Evolutionary conservation across 2,329 filamentous ascomycete genomes (phyloP), one percentile per base, ranked within the genome.

Genomic region (Pleoardoris graminearum): DNA sequence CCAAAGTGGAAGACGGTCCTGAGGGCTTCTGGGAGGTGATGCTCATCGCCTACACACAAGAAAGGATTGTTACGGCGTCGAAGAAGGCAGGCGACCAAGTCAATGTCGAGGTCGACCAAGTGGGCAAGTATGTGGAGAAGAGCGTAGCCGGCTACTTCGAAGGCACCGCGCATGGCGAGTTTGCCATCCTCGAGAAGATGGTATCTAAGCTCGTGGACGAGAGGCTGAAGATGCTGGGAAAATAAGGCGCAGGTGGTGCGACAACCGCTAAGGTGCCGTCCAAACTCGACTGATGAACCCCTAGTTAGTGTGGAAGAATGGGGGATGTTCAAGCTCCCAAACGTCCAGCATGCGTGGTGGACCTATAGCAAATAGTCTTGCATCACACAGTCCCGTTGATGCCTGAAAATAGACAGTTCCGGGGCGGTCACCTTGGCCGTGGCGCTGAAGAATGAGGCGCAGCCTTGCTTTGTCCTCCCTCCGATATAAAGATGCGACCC

Each of bases 21-120:
- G 86, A 88, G 36, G 95, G 91, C 73, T 97, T 87, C 84, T 88
- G 83, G 77, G 94, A 97, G 82, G 88, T 99, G 44, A 99, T 99
- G 94, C 80, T 99, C 56, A 97, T 99, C 72, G 84, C 89, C 7
- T 99, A 99, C 75, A 97, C 94, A 10, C 94, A 97, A 78, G 90
- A 93, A 75, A 89, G 89, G 74, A 87, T 99, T 14, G 88, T 96
- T 14, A 85, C 91, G 58, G 90, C 89, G 2, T 79, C 78, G 47
- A 97, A 97, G 82, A 80, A 83, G 74, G 76, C 82, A 25, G 91
- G 92, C 2, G 90, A 96, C 5, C 83, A 86, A 44, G 90, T 96
- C 55, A 97, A 97, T 68, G 84, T 97, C 30, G 92, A 97, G 79
- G 93, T 96, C 48, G 92, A 97, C 71, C 90, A 96, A 79, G 84